phyloP scores from a whole-genome alignment of 139 green algal species.

The Closterium sp. region DNA sequence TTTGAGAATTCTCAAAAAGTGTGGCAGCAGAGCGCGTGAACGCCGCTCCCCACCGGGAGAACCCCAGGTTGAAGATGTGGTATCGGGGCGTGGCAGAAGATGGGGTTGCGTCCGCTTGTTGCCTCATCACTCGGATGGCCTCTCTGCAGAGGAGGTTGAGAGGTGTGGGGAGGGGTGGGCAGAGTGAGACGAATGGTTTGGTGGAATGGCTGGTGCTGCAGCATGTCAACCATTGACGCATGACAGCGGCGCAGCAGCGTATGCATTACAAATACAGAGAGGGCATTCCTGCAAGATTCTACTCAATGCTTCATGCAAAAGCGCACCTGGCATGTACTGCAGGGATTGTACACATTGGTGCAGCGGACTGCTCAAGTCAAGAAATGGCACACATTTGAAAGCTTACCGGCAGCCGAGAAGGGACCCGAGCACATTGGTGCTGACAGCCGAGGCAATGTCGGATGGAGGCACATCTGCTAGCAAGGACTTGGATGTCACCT shows the following conservation, averaged over 20 bases:
- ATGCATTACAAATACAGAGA: too few relatives aligned
- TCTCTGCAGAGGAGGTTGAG: not conserved
- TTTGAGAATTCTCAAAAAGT: not conserved
- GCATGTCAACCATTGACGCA: not conserved
- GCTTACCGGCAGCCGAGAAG: conserved; percentile 51
- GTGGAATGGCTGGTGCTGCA: too few relatives aligned
- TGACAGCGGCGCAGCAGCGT: not conserved
- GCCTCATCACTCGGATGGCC: conserved; percentile 2
- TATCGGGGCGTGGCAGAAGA: not conserved
- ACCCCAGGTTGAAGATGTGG: conserved; percentile 51
- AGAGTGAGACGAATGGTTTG: not conserved
- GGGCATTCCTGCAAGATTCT: too few relatives aligned
- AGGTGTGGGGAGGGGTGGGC: not conserved
- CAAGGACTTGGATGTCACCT: conserved; percentile 60
- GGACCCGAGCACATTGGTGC: conserved; percentile 61
- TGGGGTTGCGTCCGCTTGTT: not conserved
- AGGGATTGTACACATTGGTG: too few relatives aligned
- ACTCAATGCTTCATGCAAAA: too few relatives aligned
- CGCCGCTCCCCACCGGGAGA: conserved; percentile 51
- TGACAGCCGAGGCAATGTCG: conserved; percentile 58
- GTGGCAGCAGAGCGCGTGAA: conserved; percentile 55
- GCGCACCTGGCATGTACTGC: too few relatives aligned
- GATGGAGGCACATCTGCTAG: conserved; percentile 53
- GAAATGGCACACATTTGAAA: not conserved
- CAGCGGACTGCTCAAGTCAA: too few relatives aligned